Percentiles rank a stretch among this genome's conserved stretches.
Evolutionary conservation across 2,329 filamentous ascomycete genomes (phyloP).

Genomic region (Aureobasidium uvarum): DNA sequence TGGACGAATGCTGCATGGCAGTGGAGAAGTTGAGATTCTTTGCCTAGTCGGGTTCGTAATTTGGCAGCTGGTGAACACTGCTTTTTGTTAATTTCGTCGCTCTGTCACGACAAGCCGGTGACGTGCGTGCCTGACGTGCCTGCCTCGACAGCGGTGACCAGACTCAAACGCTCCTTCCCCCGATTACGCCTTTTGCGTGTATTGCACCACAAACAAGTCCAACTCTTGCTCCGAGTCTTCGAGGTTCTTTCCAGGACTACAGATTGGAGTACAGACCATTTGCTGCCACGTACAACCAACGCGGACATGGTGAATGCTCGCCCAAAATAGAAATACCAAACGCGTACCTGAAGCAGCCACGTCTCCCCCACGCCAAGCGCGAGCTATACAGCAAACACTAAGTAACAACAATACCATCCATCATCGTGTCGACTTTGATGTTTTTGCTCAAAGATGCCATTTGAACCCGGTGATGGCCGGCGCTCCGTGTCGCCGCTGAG

Average conservation of each 20-base stretch:
- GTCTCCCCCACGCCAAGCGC: slow-evolving; percentile 25
- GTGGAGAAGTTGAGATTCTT: background rate
- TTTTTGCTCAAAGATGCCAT: slow-evolving; percentile 49
- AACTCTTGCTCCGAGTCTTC: background rate
- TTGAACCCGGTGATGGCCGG: slow-evolving; percentile 58
- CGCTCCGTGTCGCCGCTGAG: slow-evolving; percentile 68
- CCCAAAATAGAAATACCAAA: background rate
- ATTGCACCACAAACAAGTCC: background rate
- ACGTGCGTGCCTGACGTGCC: slow-evolving; percentile 1
- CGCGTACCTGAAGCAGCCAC: slow-evolving; percentile 25
- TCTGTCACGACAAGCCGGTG: slow-evolving; percentile 6
- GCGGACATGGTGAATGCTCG: background rate
- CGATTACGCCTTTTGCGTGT: background rate
- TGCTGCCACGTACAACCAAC: background rate
- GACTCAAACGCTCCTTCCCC: slow-evolving; percentile 7
- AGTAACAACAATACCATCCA: background rate
- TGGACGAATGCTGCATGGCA: slow-evolving; percentile 10
- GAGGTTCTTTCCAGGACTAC: background rate
- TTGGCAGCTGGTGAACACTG: slow-evolving; percentile 18
- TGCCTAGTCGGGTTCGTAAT: slow-evolving; percentile 12
- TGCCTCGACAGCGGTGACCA: background rate
- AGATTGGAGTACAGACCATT: background rate
- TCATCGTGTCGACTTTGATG: background rate
- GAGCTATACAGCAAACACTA: slow-evolving; percentile 19
- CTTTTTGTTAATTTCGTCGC: slow-evolving; percentile 18